These are phyloP conservation scores for Dorcoceras hygrometricum DNA, from an alignment of 257 asterid genomes.

Conservation along the genomic window DNA sequence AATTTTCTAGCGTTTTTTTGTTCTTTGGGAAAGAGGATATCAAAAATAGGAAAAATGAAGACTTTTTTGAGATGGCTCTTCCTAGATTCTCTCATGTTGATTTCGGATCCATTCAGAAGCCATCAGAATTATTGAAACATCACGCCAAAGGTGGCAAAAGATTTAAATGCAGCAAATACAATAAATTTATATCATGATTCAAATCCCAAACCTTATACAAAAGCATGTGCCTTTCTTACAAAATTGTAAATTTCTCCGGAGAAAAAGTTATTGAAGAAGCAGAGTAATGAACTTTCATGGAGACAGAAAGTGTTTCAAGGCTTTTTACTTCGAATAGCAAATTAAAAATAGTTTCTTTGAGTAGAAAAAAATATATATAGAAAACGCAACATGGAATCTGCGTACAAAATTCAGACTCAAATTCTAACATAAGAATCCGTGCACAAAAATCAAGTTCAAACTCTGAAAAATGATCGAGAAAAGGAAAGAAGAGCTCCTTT, in stretches of 20 bases:
- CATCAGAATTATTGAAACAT: no score
- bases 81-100: no score
- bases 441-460: neutral
- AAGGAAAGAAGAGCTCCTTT: neutral
- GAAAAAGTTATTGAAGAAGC: neutral
- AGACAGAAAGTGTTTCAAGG: no score
- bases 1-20: neutral
- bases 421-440: no score
- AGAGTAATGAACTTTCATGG: no score
- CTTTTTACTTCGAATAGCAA: neutral
- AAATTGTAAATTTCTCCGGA: neutral
- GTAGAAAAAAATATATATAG: neutral
- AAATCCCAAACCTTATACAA: no score
- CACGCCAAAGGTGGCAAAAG: no score
- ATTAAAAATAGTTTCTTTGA: neutral
- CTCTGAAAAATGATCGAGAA: neutral
- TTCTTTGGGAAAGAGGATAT: neutral
- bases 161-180: neutral
- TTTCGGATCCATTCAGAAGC: neutral
- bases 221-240: no score
- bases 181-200: no score
- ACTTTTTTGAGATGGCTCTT: neutral
- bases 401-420: no score
- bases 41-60: no score
- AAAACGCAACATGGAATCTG: no score